Conservation (phyloP, 768 basidiomycete genomes). For the Gloeopeniophorella convolvens region DNA sequence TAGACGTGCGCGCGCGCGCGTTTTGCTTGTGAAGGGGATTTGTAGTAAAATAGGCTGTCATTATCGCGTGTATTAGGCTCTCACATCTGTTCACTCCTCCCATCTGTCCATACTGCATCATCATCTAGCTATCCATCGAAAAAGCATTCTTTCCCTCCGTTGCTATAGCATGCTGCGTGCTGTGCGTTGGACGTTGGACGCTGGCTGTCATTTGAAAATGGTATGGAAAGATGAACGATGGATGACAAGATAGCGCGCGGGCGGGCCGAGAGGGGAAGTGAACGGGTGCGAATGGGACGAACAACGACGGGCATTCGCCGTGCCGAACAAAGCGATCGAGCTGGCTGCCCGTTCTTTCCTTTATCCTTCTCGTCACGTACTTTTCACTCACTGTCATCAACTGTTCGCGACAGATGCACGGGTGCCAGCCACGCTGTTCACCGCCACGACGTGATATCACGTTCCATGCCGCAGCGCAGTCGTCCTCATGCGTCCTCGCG, state of each 20-base stretch:
- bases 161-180: too few relatives aligned
- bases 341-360: too few relatives aligned
- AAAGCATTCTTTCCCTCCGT: conserved; percentile 6
- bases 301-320: conserved; percentile 5
- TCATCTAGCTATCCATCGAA: conserved; percentile 14
- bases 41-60: conserved; percentile 7
- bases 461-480: conserved; percentile 1
- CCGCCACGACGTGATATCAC: not conserved
- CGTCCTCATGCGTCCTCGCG: conserved; percentile 7
- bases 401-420: not conserved
- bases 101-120: conserved; percentile 11
- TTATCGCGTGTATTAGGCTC: conserved; percentile 10
- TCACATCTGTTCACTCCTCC: conserved; percentile 4
- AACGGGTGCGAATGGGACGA: too few relatives aligned
- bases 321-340: not conserved
- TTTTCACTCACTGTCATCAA: conserved; percentile 13
- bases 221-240: not conserved
- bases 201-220: too few relatives aligned
- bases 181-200: not conserved
- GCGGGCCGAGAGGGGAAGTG: too few relatives aligned
- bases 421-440: conserved; percentile 4
- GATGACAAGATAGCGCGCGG: not conserved
- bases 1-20: conserved; percentile 32
- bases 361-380: too few relatives aligned
- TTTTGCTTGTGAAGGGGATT: not conserved